Evolutionary conservation across 148 eudicot species (phyloP).

Genomic region (Simmondsia chinensis): DNA sequence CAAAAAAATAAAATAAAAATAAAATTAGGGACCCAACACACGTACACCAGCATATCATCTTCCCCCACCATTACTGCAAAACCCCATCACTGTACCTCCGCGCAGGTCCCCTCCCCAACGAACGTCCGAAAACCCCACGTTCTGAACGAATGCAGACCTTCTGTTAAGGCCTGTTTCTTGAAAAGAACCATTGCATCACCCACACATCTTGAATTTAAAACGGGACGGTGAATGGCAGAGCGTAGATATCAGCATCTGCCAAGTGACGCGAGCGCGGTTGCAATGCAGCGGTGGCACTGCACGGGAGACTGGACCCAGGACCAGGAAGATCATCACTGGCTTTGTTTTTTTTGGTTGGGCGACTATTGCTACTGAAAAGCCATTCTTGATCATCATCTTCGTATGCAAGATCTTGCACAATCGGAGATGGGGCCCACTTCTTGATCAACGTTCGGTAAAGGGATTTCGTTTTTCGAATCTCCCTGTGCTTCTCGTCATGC

Average conservation of each 20-base stretch:
- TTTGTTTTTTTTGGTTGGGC: slow-evolving; percentile 4
- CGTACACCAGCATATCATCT: slow-evolving; percentile 2
- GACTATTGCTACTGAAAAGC: slow-evolving; percentile 32
- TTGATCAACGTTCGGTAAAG: slow-evolving; percentile 28
- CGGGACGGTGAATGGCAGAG: slow-evolving; percentile 58
- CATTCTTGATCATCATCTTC: slow-evolving; percentile 43
- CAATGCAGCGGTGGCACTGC: slow-evolving; percentile 10
- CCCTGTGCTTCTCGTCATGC: too few species aligned
- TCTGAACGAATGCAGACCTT: neutral
- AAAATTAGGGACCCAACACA: slow-evolving; percentile 15
- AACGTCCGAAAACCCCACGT: too few species aligned
- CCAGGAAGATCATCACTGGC: slow-evolving; percentile 3
- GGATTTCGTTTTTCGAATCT: slow-evolving; percentile 11
- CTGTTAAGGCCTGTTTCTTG: too few species aligned
- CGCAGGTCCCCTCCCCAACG: neutral
- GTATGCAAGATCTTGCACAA: neutral
- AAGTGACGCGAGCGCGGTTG: slow-evolving; percentile 40
- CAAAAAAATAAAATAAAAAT: too few species aligned
- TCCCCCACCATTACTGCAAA: slow-evolving; percentile 16
- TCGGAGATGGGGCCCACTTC: slow-evolving; percentile 17
- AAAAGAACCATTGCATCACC: neutral
- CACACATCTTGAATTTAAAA: slow-evolving; percentile 20
- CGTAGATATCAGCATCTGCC: slow-evolving; percentile 37
- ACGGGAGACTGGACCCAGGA: slow-evolving; percentile 1
- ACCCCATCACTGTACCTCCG: slow-evolving; percentile 15